Percentiles rank a stretch among this genome's conserved stretches.
Evolutionary conservation across 2,329 filamentous ascomycete species (phyloP).

Genomic region (Gaeumannomyces tritici): DNA sequence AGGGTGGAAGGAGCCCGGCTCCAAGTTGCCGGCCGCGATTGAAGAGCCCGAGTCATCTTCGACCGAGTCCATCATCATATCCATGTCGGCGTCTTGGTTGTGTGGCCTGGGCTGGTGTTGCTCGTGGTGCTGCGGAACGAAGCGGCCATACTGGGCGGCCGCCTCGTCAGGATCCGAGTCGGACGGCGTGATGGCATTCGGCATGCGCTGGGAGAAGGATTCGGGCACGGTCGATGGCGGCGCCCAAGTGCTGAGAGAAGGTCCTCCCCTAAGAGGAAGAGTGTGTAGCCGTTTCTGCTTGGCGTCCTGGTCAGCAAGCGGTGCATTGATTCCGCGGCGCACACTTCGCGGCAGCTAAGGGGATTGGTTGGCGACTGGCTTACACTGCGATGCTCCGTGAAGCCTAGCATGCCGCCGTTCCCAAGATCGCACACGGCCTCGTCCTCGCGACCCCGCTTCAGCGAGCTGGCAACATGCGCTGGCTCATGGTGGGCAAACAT

Average conservation of each 20-base stretch:
- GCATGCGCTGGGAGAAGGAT: constrained; percentile 15
- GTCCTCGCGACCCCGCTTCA: constrained; percentile 37
- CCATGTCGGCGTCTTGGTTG: constrained; percentile 31
- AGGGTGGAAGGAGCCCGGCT: constrained; percentile 20
- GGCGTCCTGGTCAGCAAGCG: not conserved
- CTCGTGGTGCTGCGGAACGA: constrained; percentile 6
- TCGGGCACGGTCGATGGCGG: constrained; percentile 10
- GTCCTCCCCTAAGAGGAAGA: constrained; percentile 39
- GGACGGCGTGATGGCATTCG: constrained; percentile 26
- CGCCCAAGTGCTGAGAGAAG: constrained; percentile 25
- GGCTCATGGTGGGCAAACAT: constrained; percentile 8
- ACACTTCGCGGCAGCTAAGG: too few species aligned
- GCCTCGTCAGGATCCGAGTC: constrained; percentile 29
- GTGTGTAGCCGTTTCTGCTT: constrained; percentile 44
- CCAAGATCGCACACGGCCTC: constrained; percentile 25
- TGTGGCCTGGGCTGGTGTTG: not conserved
- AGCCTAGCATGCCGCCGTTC: constrained; percentile 26
- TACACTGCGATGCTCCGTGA: constrained; percentile 42
- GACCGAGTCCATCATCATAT: constrained; percentile 36
- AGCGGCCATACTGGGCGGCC: constrained; percentile 2
- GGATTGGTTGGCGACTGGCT: constrained; percentile 9
- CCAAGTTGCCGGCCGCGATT: constrained; percentile 12
- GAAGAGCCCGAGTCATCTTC: constrained; percentile 8
- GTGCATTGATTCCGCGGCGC: too few species aligned
- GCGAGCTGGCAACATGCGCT: constrained; percentile 20